Conservation (phyloP, 1,284 basidiomycete genomes). For the Pseudozyma tsukubaensis region DNA sequence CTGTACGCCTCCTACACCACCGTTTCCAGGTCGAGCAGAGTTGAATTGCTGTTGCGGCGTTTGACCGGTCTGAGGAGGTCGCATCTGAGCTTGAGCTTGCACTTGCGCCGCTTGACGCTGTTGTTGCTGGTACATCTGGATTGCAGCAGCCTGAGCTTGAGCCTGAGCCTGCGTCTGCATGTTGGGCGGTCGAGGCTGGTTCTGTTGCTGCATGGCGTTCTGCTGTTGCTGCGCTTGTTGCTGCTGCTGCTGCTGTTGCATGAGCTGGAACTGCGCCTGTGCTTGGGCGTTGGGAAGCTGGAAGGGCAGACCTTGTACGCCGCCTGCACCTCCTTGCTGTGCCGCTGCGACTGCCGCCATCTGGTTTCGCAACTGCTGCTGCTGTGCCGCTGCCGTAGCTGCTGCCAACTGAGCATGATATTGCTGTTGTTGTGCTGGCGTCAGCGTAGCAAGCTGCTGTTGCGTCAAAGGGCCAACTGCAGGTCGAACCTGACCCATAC, state of each 20-base stretch:
- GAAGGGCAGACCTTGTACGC: slow-evolving; percentile 16
- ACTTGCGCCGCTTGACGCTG: slow-evolving; percentile 41
- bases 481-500: slow-evolving; percentile 29
- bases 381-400: slow-evolving; percentile 44
- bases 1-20: neutral
- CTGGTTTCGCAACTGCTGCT: slow-evolving; percentile 47
- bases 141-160: slow-evolving; percentile 30
- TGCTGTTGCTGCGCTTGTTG: slow-evolving; percentile 12
- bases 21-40: slow-evolving; percentile 3
- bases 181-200: slow-evolving; percentile 19
- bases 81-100: slow-evolving; percentile 45
- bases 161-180: slow-evolving; percentile 25
- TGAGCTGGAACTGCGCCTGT: slow-evolving; percentile 35
- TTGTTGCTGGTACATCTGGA: slow-evolving; percentile 45
- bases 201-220: slow-evolving; percentile 17
- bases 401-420: slow-evolving; percentile 45
- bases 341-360: slow-evolving; percentile 44
- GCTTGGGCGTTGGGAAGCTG: slow-evolving; percentile 34
- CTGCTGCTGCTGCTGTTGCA: slow-evolving; percentile 26
- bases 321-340: slow-evolving; percentile 15
- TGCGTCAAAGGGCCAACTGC: slow-evolving; percentile 32
- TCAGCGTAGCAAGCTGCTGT: slow-evolving; percentile 38
- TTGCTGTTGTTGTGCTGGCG: slow-evolving; percentile 46
- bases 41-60: slow-evolving; percentile 17
- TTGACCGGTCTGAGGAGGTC: slow-evolving; percentile 18